A percentile compares a stretch with the other conserved stretches of the same genome.
Conservation (phyloP, 768 basidiomycete genomes). For the Amanita jacksonii region DNA sequence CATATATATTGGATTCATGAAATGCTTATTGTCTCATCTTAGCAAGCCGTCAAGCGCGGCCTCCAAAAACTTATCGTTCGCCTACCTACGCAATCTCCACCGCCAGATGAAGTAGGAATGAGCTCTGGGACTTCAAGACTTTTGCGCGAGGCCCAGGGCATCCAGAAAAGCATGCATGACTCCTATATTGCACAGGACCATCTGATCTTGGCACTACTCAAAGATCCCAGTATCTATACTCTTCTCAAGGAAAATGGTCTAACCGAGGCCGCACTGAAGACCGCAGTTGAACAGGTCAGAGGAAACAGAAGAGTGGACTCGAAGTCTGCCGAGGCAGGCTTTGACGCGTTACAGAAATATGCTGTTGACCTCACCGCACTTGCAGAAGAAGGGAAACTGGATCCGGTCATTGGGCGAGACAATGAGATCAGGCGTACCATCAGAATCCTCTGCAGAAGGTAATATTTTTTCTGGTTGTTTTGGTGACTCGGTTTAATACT, state of each 20-base stretch:
- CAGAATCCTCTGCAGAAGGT: slow-evolving; percentile 73
- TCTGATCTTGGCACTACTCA: slow-evolving; percentile 74
- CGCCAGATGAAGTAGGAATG: slow-evolving; percentile 65
- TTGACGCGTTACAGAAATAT: slow-evolving; percentile 87
- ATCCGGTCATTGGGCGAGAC: slow-evolving; percentile 90
- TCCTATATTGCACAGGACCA: slow-evolving; percentile 91
- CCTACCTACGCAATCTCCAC: slow-evolving; percentile 73
- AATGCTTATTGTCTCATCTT: background rate
- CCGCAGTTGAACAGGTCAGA: slow-evolving; percentile 68
- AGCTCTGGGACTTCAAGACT: slow-evolving; percentile 49
- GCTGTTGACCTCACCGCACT: slow-evolving; percentile 79
- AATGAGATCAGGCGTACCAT: slow-evolving; percentile 83
- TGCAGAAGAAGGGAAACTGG: slow-evolving; percentile 89
- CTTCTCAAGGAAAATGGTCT: slow-evolving; percentile 69
- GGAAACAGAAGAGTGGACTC: slow-evolving; percentile 83
- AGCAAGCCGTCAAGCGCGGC: slow-evolving; percentile 49
- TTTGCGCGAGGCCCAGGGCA: slow-evolving; percentile 62
- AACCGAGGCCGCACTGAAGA: slow-evolving; percentile 64
- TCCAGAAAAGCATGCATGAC: slow-evolving; percentile 82
- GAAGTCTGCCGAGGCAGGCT: slow-evolving; percentile 82
- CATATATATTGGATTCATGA: background rate
- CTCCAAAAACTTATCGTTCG: slow-evolving; percentile 74
- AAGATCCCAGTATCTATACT: slow-evolving; percentile 55
- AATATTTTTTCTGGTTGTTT: too few species aligned
- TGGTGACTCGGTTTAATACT: too few species aligned